Evolutionary conservation across 345 rosid genomes (phyloP).

Genomic region (Orychophragmus violaceus): DNA sequence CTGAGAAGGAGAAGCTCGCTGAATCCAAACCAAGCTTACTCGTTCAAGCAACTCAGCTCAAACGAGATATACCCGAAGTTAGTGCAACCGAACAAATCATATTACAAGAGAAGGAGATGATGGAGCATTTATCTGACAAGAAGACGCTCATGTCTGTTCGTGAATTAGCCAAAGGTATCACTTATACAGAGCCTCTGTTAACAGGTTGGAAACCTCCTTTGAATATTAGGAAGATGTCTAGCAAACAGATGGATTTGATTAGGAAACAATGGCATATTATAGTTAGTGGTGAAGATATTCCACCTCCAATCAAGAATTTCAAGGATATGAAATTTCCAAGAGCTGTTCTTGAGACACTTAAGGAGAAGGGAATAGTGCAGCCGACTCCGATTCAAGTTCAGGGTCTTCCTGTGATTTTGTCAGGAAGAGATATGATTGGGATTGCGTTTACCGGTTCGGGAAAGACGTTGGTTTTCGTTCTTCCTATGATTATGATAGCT

Average conservation of each 20-base stretch:
- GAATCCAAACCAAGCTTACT: slow-evolving; percentile 87
- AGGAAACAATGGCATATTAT: slow-evolving; percentile 94
- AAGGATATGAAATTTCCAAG: slow-evolving; percentile 84
- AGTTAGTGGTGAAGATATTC: slow-evolving; percentile 82
- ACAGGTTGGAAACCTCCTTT: slow-evolving; percentile 93
- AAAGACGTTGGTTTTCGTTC: slow-evolving; percentile 80
- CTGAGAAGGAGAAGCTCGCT: slow-evolving; percentile 52
- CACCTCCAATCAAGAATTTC: slow-evolving; percentile 78
- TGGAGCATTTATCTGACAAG: slow-evolving; percentile 72
- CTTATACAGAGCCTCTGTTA: slow-evolving; percentile 66
- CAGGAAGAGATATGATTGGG: slow-evolving; percentile 92
- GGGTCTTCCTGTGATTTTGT: slow-evolving; percentile 77
- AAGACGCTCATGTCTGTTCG: slow-evolving; percentile 86
- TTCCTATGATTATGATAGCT: slow-evolving; percentile 86
- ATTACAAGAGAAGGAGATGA: slow-evolving; percentile 93
- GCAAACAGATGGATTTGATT: slow-evolving; percentile 53
- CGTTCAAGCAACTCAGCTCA: slow-evolving; percentile 82
- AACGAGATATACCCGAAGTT: slow-evolving; percentile 73
- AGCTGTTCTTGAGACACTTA: slow-evolving; percentile 55
- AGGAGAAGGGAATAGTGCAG: slow-evolving; percentile 83
- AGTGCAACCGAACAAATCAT: slow-evolving; percentile 75
- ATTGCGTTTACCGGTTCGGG: slow-evolving; percentile 92
- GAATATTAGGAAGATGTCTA: slow-evolving; percentile 53
- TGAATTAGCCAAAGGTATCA: slow-evolving; percentile 88
- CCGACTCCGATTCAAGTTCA: slow-evolving; percentile 96